These are phyloP conservation scores for Torrubiella hemipterigena DNA, from an alignment of 2,329 filamentous ascomycete genomes.

Conservation along the genomic window DNA sequence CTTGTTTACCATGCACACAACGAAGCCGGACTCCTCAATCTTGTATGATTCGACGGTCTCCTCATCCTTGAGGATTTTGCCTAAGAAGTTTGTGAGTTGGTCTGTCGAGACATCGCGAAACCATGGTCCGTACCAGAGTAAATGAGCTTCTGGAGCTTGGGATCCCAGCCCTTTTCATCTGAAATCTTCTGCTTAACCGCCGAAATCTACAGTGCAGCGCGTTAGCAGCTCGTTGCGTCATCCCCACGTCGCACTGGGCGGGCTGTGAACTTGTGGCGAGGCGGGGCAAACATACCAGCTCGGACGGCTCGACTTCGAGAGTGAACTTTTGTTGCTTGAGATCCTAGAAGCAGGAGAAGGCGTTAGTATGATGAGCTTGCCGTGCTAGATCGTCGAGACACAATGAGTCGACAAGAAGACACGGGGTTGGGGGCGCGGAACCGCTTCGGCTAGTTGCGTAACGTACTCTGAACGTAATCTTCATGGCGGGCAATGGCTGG, in stretches of 20 bases:
- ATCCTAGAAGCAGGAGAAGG: slow-evolving; percentile 52
- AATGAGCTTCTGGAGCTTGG: slow-evolving; percentile 86
- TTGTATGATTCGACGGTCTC: slow-evolving; percentile 95
- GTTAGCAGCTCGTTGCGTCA: not conserved
- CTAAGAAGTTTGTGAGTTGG: slow-evolving; percentile 31
- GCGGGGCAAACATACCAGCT: slow-evolving; percentile 58
- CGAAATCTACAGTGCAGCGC: slow-evolving; percentile 50
- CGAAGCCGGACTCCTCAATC: slow-evolving; percentile 98
- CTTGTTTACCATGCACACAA: slow-evolving; percentile 98
- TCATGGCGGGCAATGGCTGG: slow-evolving; percentile 41
- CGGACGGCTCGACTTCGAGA: slow-evolving; percentile 85
- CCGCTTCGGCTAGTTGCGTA: slow-evolving; percentile 5
- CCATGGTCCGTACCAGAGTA: slow-evolving; percentile 65
- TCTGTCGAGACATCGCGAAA: slow-evolving; percentile 4
- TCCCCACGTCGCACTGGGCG: slow-evolving; percentile 1
- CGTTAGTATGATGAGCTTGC: slow-evolving; percentile 1
- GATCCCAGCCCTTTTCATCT: slow-evolving; percentile 88
- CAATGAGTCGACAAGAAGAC: not conserved
- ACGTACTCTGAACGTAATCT: slow-evolving; percentile 55
- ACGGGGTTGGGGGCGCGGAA: not conserved
- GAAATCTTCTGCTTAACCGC: slow-evolving; percentile 87
- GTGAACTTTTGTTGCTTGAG: slow-evolving; percentile 98
- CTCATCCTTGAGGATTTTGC: slow-evolving; percentile 97
- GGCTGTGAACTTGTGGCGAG: slow-evolving; percentile 6
- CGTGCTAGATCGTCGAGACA: not conserved